Percentiles rank a stretch among this genome's conserved stretches.
These are phyloP conservation scores for Corynespora cassiicola DNA, from an alignment of 2,329 filamentous ascomycete genomes.

Conservation along the genomic window DNA sequence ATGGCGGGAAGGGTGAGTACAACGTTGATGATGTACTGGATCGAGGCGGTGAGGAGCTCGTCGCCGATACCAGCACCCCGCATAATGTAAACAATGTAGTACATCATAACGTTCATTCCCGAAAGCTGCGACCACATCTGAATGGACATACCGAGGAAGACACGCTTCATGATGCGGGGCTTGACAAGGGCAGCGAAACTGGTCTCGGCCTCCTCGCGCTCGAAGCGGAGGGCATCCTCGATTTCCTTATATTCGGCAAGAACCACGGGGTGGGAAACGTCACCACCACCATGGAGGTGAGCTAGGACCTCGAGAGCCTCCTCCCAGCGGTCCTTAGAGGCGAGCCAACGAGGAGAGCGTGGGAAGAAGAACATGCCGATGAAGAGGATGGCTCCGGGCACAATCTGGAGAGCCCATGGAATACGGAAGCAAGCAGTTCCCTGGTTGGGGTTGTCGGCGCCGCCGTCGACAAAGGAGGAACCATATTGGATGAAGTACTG, in stretches of 20 bases:
- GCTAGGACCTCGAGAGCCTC: constrained; percentile 64
- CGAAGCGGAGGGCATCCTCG: constrained; percentile 60
- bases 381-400: constrained; percentile 48
- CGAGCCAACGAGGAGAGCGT: constrained; percentile 71
- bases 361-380: constrained; percentile 50
- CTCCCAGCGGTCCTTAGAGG: constrained; percentile 71
- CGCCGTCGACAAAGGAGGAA: constrained; percentile 60
- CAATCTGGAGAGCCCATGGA: constrained; percentile 52
- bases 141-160: constrained; percentile 64
- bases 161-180: constrained; percentile 62
- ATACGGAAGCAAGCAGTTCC: constrained; percentile 47
- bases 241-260: constrained; percentile 70
- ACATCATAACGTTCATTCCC: constrained; percentile 67
- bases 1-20: constrained; percentile 66
- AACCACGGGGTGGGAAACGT: constrained; percentile 64
- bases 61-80: constrained; percentile 63
- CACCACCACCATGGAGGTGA: constrained; percentile 63
- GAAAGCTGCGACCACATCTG: constrained; percentile 67
- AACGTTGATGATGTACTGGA: constrained; percentile 71
- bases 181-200: constrained; percentile 58
- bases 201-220: constrained; percentile 59
- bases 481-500: constrained; percentile 73
- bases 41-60: constrained; percentile 65
- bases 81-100: constrained; percentile 69
- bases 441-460: constrained; percentile 50